Evolutionary conservation across 2,329 filamentous ascomycete genomes (phyloP).

Genomic region (Sporothrix protearum): DNA sequence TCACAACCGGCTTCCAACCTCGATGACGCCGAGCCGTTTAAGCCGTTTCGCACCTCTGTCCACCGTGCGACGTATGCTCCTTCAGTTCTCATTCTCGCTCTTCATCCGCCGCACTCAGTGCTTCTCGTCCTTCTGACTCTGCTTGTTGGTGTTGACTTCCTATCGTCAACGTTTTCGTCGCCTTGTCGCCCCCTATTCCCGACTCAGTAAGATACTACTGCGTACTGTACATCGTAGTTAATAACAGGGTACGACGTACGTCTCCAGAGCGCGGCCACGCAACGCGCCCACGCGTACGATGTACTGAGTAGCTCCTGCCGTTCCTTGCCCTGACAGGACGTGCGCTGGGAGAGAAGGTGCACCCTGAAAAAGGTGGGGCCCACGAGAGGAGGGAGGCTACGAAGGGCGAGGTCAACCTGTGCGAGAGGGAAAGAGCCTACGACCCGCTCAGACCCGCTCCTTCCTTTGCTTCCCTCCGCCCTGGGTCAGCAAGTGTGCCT

Average conservation of each 20-base stretch:
- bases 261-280: not conserved
- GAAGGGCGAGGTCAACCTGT: not conserved
- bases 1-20: not conserved
- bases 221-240: too few species aligned
- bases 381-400: not conserved
- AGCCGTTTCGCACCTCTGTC: too few species aligned
- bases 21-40: not conserved
- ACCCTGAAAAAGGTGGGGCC: not conserved
- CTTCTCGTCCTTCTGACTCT: not conserved
- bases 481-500: slow-evolving; percentile 9
- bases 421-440: not conserved
- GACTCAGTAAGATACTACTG: too few species aligned
- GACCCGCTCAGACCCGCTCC: slow-evolving; percentile 11
- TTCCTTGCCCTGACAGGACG: slow-evolving; percentile 3
- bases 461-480: not conserved
- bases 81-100: too few species aligned
- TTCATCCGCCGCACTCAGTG: not conserved
- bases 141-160: not conserved
- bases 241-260: too few species aligned
- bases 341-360: not conserved
- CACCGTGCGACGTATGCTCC: not conserved
- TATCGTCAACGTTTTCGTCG: not conserved
- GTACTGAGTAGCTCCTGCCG: slow-evolving; percentile 10
- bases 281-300: not conserved
- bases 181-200: not conserved